Base-by-base conservation (phyloP, 768 basidiomycete genomes). In the Asterophora parasitica region DNA sequence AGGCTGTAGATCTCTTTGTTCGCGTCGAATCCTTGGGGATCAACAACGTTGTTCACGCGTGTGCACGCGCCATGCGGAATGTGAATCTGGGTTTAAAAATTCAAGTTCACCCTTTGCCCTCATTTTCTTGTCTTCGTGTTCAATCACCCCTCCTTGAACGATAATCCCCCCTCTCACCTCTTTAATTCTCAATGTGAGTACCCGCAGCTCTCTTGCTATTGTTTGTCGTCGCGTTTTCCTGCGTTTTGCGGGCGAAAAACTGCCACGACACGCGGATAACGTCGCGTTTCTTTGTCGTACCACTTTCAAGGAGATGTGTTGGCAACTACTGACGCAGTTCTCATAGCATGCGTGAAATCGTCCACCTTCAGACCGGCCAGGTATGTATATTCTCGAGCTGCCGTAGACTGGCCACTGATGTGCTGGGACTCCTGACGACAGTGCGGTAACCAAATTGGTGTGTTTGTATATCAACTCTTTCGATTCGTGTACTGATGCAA, bases 381-480 rank as follows among this genome's bases (percentile, higher is more conserved):
- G 92, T 92, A 62, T 59, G 75, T 65, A 43, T 42, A 28, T 40
- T 52, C 46, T 30, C 28, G 19, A 32, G 27, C 12, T 32, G 30
- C 20, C n/a, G 11, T 41, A 46, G 8, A 26, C 45, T 31, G 48
- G 16, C 28, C 45, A 59, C 66, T 58, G 59, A 66, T 49, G 53
- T 54, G 43, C 58, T 57, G 49, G 54, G 56, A 61, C 63, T 54
- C 52, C 58, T 61, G 45, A 54, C 54, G 46, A 61, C 61, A 80
- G 91, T 98, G 95, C 69, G 95, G 95, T 80, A 98, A 98, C 89
- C 94, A 98, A 79, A 95, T 96, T 68, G 94, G 94, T 92, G 59
- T 58, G 83, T 64, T 56, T 61, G 58, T 50, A 60, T 53, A 49
- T 61, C 58, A 12, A 23, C 15, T 50, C 52, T 47, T 42, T 49